These are phyloP conservation scores for Talaromyces borbonicus DNA, from an alignment of 495 filamentous ascomycete genomes.

Conservation along the genomic window DNA sequence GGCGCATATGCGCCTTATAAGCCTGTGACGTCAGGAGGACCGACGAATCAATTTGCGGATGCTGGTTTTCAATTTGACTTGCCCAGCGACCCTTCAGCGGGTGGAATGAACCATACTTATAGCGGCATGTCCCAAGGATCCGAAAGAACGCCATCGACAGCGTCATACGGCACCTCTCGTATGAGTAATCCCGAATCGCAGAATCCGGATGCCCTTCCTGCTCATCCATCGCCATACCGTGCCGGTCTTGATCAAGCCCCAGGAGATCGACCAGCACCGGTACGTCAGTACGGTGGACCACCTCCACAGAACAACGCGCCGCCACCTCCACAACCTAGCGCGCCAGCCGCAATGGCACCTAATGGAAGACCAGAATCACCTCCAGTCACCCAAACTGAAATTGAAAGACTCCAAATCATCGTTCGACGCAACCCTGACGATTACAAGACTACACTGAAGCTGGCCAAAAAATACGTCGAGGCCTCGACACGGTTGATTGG, in stretches of 20 bases:
- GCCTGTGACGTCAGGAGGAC: conserved; percentile 48
- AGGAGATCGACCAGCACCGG: conserved; percentile 49
- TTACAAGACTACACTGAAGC: conserved; percentile 52
- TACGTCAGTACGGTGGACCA: conserved; percentile 58
- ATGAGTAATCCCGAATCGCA: conserved; percentile 22
- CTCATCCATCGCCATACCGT: conserved; percentile 73
- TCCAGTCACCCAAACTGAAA: conserved; percentile 68
- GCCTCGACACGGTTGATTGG: conserved; percentile 67
- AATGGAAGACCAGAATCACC: conserved; percentile 12
- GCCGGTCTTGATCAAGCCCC: conserved; percentile 54
- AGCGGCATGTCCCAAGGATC: conserved; percentile 2
- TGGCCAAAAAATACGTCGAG: conserved; percentile 82
- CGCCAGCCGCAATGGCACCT: conserved; percentile 11
- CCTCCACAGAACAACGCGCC: conserved; percentile 26
- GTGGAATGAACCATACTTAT: conserved; percentile 5
- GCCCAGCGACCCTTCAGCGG: conserved; percentile 38
- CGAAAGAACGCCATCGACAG: conserved; percentile 5
- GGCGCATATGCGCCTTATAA: conserved; percentile 25
- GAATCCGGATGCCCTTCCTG: conserved; percentile 55
- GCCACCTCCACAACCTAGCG: conserved; percentile 17
- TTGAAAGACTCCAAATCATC: conserved; percentile 60
- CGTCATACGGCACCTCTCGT: conserved; percentile 15
- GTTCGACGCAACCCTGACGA: conserved; percentile 63
- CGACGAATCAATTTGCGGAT: conserved; percentile 47
- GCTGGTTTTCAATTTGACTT: conserved; percentile 59